Evolutionary conservation across 768 basidiomycete genomes (phyloP).

Genomic region (Lentinus tigrinus): DNA sequence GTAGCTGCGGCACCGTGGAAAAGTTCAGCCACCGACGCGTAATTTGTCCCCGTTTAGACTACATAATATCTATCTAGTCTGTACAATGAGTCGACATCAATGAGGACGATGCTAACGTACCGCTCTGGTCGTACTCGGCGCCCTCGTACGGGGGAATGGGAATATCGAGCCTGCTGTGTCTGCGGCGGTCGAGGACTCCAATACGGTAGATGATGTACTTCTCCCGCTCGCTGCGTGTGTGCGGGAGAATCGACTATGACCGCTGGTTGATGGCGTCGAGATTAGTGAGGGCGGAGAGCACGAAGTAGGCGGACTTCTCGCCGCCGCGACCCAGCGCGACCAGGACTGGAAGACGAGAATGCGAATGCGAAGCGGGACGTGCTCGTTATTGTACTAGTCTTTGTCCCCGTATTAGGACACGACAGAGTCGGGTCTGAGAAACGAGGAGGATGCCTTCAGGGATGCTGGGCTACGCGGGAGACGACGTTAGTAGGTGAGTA

Average conservation of each 20-base stretch:
- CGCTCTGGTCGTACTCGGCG: conserved; percentile 25
- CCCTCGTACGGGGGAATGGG: not conserved
- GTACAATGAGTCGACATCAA: too few species aligned
- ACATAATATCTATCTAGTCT: too few species aligned
- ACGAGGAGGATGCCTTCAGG: conserved; percentile 23
- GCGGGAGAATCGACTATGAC: conserved; percentile 35
- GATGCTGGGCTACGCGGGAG: too few species aligned
- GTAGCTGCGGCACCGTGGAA: too few species aligned
- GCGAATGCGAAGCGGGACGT: conserved; percentile 42
- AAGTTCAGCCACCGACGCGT: too few species aligned
- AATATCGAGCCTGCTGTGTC: conserved; percentile 21
- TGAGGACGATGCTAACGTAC: conserved; percentile 24
- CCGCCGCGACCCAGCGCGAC: conserved; percentile 37
- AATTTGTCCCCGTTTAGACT: too few species aligned
- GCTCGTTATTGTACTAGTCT: conserved; percentile 57
- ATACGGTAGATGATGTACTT: conserved; percentile 30
- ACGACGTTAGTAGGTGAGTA: too few species aligned
- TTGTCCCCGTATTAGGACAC: conserved; percentile 42
- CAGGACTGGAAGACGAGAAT: conserved; percentile 36
- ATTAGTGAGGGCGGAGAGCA: conserved; percentile 23
- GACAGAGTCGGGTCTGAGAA: conserved; percentile 26
- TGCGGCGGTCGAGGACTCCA: conserved; percentile 35
- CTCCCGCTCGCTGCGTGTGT: conserved; percentile 38
- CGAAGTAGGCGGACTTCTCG: conserved; percentile 34
- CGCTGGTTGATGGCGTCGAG: not conserved